Percentiles rank a stretch among this genome's conserved stretches.
Evolutionary conservation across 495 filamentous ascomycete species (phyloP).

Genomic region (Penicillium goetzii): DNA sequence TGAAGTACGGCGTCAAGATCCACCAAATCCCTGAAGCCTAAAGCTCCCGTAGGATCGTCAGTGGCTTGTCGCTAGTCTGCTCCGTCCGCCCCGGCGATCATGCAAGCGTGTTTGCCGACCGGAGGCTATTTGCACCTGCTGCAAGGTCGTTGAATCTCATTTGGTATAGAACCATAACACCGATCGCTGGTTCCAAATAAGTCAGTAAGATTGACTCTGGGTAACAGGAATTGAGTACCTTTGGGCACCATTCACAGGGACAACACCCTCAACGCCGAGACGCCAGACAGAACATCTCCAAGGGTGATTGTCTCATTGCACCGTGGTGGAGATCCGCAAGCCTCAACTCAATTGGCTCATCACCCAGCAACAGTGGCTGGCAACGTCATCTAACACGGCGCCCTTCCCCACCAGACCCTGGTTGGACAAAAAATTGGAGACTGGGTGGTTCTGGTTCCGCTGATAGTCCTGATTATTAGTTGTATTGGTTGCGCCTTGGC

Average conservation of each 20-base stretch:
- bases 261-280: neutral
- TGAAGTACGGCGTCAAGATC: neutral
- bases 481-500: neutral
- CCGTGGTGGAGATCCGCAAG: neutral
- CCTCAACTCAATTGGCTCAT: constrained; percentile 23
- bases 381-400: constrained; percentile 21
- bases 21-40: constrained; percentile 7
- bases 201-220: neutral
- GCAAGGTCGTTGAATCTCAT: neutral
- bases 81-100: constrained; percentile 17
- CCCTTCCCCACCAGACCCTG: constrained; percentile 16
- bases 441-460: neutral
- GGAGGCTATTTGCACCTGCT: constrained; percentile 11
- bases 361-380: constrained; percentile 7
- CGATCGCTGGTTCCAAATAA: neutral
- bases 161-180: neutral
- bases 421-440: constrained; percentile 2
- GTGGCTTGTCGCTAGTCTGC: constrained; percentile 26
- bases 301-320: neutral
- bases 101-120: neutral
- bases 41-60: constrained; percentile 26
- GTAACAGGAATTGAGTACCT: neutral
- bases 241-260: neutral
- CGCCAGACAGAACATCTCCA: neutral
- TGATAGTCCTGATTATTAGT: neutral